Evolutionary conservation across 768 basidiomycete species (phyloP).

Genomic region (Chalciporus chontae): DNA sequence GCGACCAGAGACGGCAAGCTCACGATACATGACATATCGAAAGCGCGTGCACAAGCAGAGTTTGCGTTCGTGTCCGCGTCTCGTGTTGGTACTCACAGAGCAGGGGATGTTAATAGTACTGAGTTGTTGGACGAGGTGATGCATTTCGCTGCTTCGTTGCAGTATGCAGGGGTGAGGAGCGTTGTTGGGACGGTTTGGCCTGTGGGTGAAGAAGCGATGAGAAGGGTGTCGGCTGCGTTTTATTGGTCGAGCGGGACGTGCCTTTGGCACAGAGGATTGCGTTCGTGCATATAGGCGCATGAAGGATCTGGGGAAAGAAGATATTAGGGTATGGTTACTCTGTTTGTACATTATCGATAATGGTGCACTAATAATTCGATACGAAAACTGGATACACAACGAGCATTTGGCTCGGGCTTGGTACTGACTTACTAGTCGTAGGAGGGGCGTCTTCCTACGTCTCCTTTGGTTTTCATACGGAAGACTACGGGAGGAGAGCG

Average conservation of each 20-base stretch:
- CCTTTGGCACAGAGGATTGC: conserved; percentile 24
- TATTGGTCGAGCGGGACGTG: conserved; percentile 16
- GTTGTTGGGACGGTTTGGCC: conserved; percentile 36
- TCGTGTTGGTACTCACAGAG: conserved; percentile 26
- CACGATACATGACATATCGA: conserved; percentile 26
- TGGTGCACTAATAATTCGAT: not conserved
- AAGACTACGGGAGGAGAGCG: too few species aligned
- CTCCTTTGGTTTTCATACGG: too few species aligned
- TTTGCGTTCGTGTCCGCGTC: conserved; percentile 39
- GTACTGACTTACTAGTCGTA: too few species aligned
- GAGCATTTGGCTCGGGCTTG: too few species aligned
- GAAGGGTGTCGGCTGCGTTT: conserved; percentile 16
- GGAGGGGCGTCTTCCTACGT: too few species aligned
- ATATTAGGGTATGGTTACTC: too few species aligned
- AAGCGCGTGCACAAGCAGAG: conserved; percentile 21
- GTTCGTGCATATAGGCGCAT: conserved; percentile 29
- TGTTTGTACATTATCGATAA: not conserved
- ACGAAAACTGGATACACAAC: too few species aligned
- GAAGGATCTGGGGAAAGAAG: not conserved
- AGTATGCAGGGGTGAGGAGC: conserved; percentile 30
- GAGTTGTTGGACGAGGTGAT: conserved; percentile 33
- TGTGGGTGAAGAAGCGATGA: conserved; percentile 27
- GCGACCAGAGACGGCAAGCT: conserved; percentile 20
- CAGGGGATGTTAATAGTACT: conserved; percentile 10
- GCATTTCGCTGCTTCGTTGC: conserved; percentile 33